These are phyloP conservation scores for Blastobotrys peoriensis DNA, from an alignment of 805 yeast species.

Conservation along the genomic window DNA sequence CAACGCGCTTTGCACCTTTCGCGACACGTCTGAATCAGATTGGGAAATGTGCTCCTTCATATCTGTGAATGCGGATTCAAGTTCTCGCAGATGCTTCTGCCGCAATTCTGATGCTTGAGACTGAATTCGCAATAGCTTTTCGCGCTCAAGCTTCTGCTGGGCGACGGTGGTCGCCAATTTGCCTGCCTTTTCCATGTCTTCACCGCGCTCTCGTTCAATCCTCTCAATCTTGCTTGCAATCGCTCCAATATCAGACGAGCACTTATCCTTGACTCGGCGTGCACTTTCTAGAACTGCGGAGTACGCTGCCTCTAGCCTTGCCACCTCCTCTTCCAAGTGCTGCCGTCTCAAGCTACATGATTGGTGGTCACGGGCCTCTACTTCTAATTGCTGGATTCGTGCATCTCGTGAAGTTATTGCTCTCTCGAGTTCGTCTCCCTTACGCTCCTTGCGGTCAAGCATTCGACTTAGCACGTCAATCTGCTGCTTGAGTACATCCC, in stretches of 20 bases:
- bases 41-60: slow-evolving; percentile 13
- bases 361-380: slow-evolving; percentile 20
- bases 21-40: slow-evolving; percentile 13
- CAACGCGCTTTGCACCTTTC: slow-evolving; percentile 12
- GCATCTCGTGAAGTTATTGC: slow-evolving; percentile 30
- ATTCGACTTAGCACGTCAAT: slow-evolving; percentile 67
- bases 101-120: slow-evolving; percentile 10
- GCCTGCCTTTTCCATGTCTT: slow-evolving; percentile 12
- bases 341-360: slow-evolving; percentile 34
- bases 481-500: slow-evolving; percentile 57
- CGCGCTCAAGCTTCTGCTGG: slow-evolving; percentile 11
- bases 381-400: slow-evolving; percentile 7
- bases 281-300: slow-evolving; percentile 44
- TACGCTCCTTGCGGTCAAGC: slow-evolving; percentile 62
- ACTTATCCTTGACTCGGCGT: slow-evolving; percentile 51
- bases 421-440: slow-evolving; percentile 59
- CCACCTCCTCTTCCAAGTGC: slow-evolving; percentile 42
- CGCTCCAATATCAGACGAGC: slow-evolving; percentile 49
- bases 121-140: slow-evolving; percentile 10
- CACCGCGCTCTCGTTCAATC: slow-evolving; percentile 11
- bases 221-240: slow-evolving; percentile 9
- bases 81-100: slow-evolving; percentile 15
- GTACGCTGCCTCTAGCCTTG: slow-evolving; percentile 45
- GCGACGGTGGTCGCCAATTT: slow-evolving; percentile 18
- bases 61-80: slow-evolving; percentile 13